Conservation (phyloP, 2,329 filamentous ascomycete species). For the Claviceps africana region DNA sequence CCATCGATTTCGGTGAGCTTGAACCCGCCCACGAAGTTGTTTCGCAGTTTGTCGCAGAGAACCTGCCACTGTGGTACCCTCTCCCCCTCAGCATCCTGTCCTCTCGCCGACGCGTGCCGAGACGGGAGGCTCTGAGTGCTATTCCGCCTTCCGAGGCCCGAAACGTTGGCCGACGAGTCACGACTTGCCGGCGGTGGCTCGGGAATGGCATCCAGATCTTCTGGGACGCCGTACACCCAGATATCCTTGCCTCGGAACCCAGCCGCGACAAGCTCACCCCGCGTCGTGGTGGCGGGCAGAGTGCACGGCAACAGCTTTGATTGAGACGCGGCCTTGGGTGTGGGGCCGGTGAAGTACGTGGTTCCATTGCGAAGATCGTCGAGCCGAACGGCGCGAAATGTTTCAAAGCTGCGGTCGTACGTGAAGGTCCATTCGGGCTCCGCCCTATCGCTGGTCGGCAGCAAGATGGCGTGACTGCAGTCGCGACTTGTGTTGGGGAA, state of each 20-base stretch:
- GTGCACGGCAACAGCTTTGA: constrained; percentile 54
- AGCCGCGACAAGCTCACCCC: constrained; percentile 58
- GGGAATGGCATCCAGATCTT: constrained; percentile 51
- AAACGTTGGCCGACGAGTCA: constrained; percentile 9
- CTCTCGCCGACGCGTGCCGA: constrained; percentile 18
- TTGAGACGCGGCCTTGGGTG: constrained; percentile 34
- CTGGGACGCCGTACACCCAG: constrained; percentile 68
- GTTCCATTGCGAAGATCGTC: constrained; percentile 64
- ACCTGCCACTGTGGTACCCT: constrained; percentile 54
- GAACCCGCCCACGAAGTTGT: constrained; percentile 54
- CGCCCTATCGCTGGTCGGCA: constrained; percentile 45
- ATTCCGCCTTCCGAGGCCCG: constrained; percentile 16
- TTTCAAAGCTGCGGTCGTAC: constrained; percentile 63
- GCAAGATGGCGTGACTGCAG: constrained; percentile 61
- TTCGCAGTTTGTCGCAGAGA: constrained; percentile 52
- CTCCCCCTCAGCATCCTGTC: constrained; percentile 15
- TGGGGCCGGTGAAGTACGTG: constrained; percentile 64
- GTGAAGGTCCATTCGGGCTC: constrained; percentile 66
- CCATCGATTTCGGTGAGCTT: constrained; percentile 52
- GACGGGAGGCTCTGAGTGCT: constrained; percentile 16
- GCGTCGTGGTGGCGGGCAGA: constrained; percentile 52
- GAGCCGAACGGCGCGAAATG: constrained; percentile 62
- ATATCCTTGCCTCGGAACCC: constrained; percentile 60
- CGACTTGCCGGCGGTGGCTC: constrained; percentile 21
- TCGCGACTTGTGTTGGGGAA: constrained; percentile 70